Percentiles rank a stretch among this genome's conserved stretches.
Evolutionary conservation across 805 yeast genomes (phyloP).

Genomic region (Cyberlindnera nakhonratchasimensis): DNA sequence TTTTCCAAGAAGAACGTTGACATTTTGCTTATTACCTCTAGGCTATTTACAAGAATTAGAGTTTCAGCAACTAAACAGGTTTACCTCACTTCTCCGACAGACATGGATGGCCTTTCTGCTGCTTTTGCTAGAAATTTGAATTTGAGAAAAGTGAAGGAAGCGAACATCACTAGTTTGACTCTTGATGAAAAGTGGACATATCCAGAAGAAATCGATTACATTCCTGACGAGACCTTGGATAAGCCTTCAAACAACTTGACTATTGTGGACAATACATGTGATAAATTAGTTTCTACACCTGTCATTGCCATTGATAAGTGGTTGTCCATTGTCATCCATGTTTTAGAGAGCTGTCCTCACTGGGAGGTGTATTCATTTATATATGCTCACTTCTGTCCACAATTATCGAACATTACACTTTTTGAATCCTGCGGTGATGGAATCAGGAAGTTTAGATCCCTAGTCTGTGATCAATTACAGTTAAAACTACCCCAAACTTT

Average conservation of each 20-base stretch:
- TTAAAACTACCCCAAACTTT: conserved; percentile 43
- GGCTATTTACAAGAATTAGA: conserved; percentile 54
- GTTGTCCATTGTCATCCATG: conserved; percentile 46
- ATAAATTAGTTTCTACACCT: conserved; percentile 15
- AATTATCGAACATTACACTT: conserved; percentile 54
- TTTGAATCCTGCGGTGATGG: conserved; percentile 41
- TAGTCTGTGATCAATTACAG: conserved; percentile 58
- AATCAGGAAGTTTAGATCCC: conserved; percentile 39
- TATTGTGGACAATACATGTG: conserved; percentile 25
- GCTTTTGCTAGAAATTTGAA: conserved; percentile 49
- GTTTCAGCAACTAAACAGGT: conserved; percentile 42
- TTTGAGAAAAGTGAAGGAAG: conserved; percentile 23
- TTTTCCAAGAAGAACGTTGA: conserved; percentile 34
- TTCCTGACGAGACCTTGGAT: conserved; percentile 43
- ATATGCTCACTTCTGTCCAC: conserved; percentile 68
- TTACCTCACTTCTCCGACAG: conserved; percentile 49
- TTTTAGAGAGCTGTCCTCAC: conserved; percentile 50
- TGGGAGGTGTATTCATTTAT: conserved; percentile 73
- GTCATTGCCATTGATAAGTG: conserved; percentile 46
- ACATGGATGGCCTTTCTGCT: conserved; percentile 64
- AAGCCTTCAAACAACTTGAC: conserved; percentile 33
- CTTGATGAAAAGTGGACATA: conserved; percentile 48
- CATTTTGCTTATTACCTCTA: conserved; percentile 44
- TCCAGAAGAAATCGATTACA: conserved; percentile 53
- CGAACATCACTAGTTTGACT: conserved; percentile 16